Conservation (phyloP, 805 yeast species). For the Wickerhamiella occidentalis region DNA sequence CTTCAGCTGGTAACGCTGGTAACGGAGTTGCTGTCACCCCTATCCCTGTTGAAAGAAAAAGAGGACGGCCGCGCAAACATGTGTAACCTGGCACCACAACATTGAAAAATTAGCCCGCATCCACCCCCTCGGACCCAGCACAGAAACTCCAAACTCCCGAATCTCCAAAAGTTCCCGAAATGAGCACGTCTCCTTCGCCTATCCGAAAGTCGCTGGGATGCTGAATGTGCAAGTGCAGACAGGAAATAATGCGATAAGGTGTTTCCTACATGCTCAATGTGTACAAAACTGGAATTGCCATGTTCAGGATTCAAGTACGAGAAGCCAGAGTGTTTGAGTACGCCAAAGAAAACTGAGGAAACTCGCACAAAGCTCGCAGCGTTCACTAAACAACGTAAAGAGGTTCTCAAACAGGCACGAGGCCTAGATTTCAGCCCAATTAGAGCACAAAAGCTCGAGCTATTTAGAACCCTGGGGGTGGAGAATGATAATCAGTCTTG, state of each 20-base stretch:
- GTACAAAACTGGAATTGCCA: constrained; percentile 40
- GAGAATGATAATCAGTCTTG: neutral
- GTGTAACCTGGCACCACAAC: too few species aligned
- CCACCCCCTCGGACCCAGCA: neutral
- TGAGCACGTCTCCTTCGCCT: neutral
- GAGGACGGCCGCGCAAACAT: neutral
- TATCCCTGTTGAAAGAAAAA: too few species aligned
- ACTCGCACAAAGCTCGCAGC: too few species aligned
- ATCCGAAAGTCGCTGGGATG: constrained; percentile 48
- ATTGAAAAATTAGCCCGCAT: neutral
- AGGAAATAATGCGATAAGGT: constrained; percentile 63
- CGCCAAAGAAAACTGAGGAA: constrained; percentile 6
- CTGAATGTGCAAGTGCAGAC: constrained; percentile 63
- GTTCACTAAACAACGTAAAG: too few species aligned
- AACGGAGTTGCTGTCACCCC: too few species aligned
- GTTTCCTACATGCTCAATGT: constrained; percentile 46
- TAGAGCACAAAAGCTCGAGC: neutral
- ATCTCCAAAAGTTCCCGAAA: neutral
- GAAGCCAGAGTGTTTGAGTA: constrained; percentile 42
- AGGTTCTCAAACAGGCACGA: too few species aligned
- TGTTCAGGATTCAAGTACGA: constrained; percentile 44
- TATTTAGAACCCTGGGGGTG: too few species aligned
- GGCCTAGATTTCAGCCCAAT: too few species aligned
- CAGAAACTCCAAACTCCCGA: neutral
- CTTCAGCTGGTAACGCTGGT: neutral